phyloP scores from a whole-genome alignment of 2,329 filamentous ascomycete species.

The Fonsecaea nubica region DNA sequence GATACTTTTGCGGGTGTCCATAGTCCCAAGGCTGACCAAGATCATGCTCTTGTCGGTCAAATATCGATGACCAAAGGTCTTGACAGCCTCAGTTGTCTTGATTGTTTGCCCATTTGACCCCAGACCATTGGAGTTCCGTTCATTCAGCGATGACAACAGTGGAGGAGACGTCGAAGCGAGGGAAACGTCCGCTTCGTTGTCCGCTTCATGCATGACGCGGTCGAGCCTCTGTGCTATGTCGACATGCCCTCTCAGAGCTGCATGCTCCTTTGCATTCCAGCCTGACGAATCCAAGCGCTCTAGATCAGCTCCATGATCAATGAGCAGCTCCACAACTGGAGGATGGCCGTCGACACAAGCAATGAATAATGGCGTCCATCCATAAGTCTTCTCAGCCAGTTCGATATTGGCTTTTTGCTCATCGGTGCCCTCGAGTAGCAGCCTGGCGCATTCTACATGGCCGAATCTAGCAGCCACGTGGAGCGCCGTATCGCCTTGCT shows the following conservation, averaged over 20 bases:
- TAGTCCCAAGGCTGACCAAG: slow-evolving; percentile 88
- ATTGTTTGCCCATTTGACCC: slow-evolving; percentile 45
- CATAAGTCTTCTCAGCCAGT: slow-evolving; percentile 79
- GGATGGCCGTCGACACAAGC: slow-evolving; percentile 88
- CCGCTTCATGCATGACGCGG: slow-evolving; percentile 57
- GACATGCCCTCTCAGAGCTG: slow-evolving; percentile 86
- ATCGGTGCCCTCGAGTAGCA: slow-evolving; percentile 73
- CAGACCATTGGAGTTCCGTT: slow-evolving; percentile 49
- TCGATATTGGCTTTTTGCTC: slow-evolving; percentile 78
- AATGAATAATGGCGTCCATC: slow-evolving; percentile 95
- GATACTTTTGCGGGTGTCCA: slow-evolving; percentile 85
- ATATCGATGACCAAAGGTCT: slow-evolving; percentile 95
- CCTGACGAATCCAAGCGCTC: slow-evolving; percentile 81
- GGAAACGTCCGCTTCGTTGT: slow-evolving; percentile 40
- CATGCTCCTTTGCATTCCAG: slow-evolving; percentile 94
- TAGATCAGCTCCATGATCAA: slow-evolving; percentile 78
- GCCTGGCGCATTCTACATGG: slow-evolving; percentile 77
- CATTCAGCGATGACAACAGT: slow-evolving; percentile 39
- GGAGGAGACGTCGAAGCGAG: slow-evolving; percentile 46
- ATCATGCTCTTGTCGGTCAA: slow-evolving; percentile 87
- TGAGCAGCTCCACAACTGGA: slow-evolving; percentile 74
- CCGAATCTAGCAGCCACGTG: slow-evolving; percentile 91
- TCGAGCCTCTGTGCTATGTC: slow-evolving; percentile 75
- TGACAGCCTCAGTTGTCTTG: slow-evolving; percentile 76
- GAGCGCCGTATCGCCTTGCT: slow-evolving; percentile 86